Evolutionary conservation across 441 rosid species (phyloP).

Genomic region (Croton setiger): DNA sequence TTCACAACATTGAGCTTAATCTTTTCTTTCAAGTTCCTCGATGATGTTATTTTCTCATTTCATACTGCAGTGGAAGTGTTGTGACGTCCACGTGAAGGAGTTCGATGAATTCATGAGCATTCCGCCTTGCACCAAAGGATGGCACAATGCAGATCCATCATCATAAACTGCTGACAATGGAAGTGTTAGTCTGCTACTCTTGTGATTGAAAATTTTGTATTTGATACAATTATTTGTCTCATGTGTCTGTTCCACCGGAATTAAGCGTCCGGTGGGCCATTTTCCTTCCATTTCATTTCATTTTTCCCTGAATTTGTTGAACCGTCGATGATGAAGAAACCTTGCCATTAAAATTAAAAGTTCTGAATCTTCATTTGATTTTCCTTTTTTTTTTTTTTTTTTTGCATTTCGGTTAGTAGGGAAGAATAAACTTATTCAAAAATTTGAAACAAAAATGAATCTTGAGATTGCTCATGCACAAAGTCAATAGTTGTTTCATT

Average conservation of each 20-base stretch:
- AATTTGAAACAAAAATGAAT: no score
- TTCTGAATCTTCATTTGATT: neutral
- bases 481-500: no score
- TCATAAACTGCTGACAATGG: slow-evolving; percentile 10
- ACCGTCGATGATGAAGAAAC: neutral
- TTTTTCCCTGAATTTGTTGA: neutral
- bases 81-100: slow-evolving; percentile 81
- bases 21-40: neutral
- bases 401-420: neutral
- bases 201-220: neutral
- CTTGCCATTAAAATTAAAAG: neutral
- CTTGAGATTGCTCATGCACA: no score
- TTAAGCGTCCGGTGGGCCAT: neutral
- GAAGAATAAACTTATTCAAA: no score
- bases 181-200: neutral
- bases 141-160: slow-evolving; percentile 59
- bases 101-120: slow-evolving; percentile 92
- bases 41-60: neutral
- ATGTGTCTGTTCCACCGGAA: slow-evolving; percentile 4
- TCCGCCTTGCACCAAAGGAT: slow-evolving; percentile 91
- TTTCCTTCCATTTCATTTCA: neutral
- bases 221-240: neutral
- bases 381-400: no score
- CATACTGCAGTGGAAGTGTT: slow-evolving; percentile 87
- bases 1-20: neutral